These are phyloP conservation scores for Beauveria medogensis DNA, from an alignment of 2,329 filamentous ascomycete genomes.

Conservation along the genomic window DNA sequence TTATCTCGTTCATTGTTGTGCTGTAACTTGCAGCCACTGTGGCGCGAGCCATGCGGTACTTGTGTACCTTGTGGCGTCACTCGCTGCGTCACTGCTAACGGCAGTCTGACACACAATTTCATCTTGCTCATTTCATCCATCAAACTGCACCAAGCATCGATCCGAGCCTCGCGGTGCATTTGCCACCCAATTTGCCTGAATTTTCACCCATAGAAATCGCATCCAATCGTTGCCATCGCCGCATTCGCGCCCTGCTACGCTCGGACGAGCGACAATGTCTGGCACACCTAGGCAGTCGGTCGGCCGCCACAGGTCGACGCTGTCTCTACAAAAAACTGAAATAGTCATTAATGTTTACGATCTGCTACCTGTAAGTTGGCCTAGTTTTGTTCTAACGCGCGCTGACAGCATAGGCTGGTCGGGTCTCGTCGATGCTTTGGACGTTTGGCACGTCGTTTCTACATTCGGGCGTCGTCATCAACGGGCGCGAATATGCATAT, in stretches of 20 bases:
- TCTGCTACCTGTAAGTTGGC: conserved; percentile 53
- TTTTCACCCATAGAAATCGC: no score
- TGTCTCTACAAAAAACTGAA: conserved; percentile 64
- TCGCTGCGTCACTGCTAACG: not conserved
- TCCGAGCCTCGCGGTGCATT: not conserved
- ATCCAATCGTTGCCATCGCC: conserved; percentile 15
- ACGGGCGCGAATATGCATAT: conserved; percentile 74
- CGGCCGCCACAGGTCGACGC: conserved; percentile 51
- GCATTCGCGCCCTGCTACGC: not conserved
- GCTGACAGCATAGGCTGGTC: conserved; percentile 49
- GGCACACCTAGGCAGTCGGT: conserved; percentile 18
- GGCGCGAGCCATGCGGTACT: not conserved
- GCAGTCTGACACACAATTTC: not conserved
- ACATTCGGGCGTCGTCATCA: conserved; percentile 77
- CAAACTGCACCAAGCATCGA: not conserved
- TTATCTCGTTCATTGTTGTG: not conserved
- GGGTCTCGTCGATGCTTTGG: conserved; percentile 71
- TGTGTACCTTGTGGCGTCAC: not conserved
- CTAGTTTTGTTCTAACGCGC: not conserved
- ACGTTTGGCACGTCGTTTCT: conserved; percentile 67
- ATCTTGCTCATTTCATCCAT: not conserved
- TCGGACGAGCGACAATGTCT: not conserved
- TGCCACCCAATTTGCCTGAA: not conserved
- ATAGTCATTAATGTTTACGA: conserved; percentile 73
- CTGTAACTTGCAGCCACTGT: not conserved